Evolutionary conservation across 768 basidiomycete species (phyloP).

Genomic region (Leucocoprinus birnbaumii): DNA sequence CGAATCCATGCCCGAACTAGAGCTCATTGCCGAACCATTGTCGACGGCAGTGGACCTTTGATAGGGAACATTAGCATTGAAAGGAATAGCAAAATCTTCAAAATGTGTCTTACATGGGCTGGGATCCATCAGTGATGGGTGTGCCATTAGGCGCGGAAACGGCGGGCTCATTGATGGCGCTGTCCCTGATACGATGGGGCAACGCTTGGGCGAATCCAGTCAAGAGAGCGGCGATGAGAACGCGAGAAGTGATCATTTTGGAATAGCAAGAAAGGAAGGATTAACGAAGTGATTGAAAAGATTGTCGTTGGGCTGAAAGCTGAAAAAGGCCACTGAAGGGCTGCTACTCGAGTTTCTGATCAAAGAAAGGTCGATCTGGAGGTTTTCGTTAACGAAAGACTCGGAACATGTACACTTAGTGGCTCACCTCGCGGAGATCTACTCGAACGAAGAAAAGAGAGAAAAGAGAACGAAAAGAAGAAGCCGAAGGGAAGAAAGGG

Average conservation of each 20-base stretch:
- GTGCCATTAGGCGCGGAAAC: constrained; percentile 48
- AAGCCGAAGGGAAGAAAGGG: constrained; percentile 21
- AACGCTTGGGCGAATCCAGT: constrained; percentile 49
- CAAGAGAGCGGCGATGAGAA: constrained; percentile 53
- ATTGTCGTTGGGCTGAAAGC: constrained; percentile 39
- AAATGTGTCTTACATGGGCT: constrained; percentile 30
- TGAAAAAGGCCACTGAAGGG: constrained; percentile 62
- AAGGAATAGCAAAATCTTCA: not conserved
- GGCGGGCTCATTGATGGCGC: constrained; percentile 32
- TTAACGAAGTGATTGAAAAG: constrained; percentile 35
- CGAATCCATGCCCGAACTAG: constrained; percentile 3
- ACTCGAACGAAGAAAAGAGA: constrained; percentile 45
- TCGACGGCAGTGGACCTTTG: not conserved
- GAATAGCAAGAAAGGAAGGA: constrained; percentile 36
- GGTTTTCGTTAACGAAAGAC: constrained; percentile 1
- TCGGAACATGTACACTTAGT: constrained; percentile 9
- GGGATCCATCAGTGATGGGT: constrained; percentile 36
- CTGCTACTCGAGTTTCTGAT: constrained; percentile 54
- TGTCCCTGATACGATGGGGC: constrained; percentile 40
- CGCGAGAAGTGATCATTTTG: constrained; percentile 61
- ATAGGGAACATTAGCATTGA: not conserved
- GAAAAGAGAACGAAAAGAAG: constrained; percentile 33
- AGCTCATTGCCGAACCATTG: constrained; percentile 1
- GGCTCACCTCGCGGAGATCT: constrained; percentile 59
- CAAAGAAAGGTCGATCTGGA: constrained; percentile 66